Evolutionary conservation across 2,329 filamentous ascomycete genomes (phyloP), one percentile per base, ranked within the genome.

Genomic region (Salinomyces thailandicus): DNA sequence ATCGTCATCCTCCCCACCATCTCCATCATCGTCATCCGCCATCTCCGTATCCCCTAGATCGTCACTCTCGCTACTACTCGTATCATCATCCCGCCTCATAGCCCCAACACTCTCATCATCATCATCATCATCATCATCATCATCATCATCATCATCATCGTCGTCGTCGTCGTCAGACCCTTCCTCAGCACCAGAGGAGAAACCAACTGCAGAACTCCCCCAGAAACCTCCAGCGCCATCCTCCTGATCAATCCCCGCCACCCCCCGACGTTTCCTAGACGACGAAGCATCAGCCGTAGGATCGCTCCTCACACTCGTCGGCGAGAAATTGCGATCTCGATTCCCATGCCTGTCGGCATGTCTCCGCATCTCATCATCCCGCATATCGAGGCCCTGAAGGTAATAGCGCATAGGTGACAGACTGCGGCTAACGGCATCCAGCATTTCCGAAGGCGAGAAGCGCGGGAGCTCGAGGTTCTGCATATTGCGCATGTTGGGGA

Each of bases 371-470:
- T 39, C 36, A 8, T 35, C 43, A 14, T 52, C 50, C 7, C 35
- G 32, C 8, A 45, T 38, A 40, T 58, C 56, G 19, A 53, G 33
- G 5, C 53, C 54, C 27, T 54, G 48, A 5, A 68, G 43, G 31
- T 68, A 67, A 36, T 65, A 65, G 11, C 65, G 51, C 45, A 68
- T 64, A 4, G 66, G 66, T 1, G 58, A 59, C 0, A 69, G 43
- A 20, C 62, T 63, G 30, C 64, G 54, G 5, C 60, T 62, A 16
- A 69, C 59, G 0, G 64, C 58, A 33, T 67, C 62, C 5, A 69
- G 49, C 42, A 68, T 64, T 28, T 66, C 64, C 39, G 65, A 64
- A 0, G 65, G 58, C 4, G 60, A 61, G 14, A 66, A 64, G 22
- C 58, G 53, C 6, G 57, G 52, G 20, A 62, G 56, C n/a, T 55